phyloP scores from a whole-genome alignment of 495 filamentous ascomycete genomes.

The Neurospora sp. region DNA sequence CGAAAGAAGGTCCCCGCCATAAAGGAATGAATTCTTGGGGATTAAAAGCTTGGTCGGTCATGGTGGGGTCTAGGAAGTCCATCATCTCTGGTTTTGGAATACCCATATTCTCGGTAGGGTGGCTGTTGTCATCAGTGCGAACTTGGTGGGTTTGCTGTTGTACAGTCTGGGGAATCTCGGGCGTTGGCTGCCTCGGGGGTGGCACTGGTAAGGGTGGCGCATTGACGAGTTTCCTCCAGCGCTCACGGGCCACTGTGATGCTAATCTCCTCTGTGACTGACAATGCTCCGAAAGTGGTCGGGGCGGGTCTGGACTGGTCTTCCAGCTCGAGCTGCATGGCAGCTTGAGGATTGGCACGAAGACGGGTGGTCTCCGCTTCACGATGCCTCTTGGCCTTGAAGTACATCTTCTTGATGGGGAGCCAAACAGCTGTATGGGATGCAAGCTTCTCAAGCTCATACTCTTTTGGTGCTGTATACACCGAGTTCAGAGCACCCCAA shows the following conservation, averaged over 20 bases:
- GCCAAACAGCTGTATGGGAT: constrained; percentile 56
- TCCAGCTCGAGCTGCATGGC: constrained; percentile 30
- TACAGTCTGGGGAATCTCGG: background rate
- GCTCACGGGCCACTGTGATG: constrained; percentile 20
- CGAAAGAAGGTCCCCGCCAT: background rate
- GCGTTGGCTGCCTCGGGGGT: constrained; percentile 1
- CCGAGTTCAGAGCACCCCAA: constrained; percentile 60
- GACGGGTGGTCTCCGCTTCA: constrained; percentile 35
- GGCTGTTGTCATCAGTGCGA: background rate
- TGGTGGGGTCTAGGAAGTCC: constrained; percentile 24
- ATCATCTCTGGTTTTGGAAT: constrained; percentile 10
- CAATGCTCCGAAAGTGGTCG: constrained; percentile 27
- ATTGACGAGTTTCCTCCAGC: constrained; percentile 37
- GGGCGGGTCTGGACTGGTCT: constrained; percentile 23
- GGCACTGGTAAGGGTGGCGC: constrained; percentile 17
- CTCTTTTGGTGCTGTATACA: constrained; percentile 45
- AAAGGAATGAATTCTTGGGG: constrained; percentile 10
- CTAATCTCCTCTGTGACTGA: constrained; percentile 21
- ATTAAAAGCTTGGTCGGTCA: constrained; percentile 25
- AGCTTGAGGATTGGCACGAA: constrained; percentile 31
- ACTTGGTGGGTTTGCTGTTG: background rate
- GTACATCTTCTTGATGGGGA: constrained; percentile 62
- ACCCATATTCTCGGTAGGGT: background rate
- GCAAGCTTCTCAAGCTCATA: constrained; percentile 40
- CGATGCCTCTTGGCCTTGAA: constrained; percentile 50